A percentile compares a stretch with the other conserved stretches of the same genome.
These are phyloP conservation scores for Atkinsonella hypoxylon DNA, from an alignment of 2,329 filamentous ascomycete genomes.

Conservation along the genomic window DNA sequence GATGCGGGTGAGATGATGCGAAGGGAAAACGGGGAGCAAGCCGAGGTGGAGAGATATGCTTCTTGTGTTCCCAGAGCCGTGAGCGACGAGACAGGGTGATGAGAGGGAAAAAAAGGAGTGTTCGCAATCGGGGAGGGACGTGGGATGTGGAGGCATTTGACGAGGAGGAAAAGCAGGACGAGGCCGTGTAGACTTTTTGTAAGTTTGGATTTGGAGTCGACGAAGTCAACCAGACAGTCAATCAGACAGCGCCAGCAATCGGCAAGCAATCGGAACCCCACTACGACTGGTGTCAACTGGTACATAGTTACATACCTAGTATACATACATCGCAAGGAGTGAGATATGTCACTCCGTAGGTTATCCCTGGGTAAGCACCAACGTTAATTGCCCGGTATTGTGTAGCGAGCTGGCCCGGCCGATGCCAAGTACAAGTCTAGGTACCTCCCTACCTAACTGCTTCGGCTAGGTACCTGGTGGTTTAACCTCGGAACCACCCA, in stretches of 20 bases:
- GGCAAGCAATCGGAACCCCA: no score
- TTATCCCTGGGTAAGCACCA: no score
- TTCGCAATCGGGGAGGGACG: neutral
- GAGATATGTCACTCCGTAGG: no score
- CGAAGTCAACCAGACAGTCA: neutral
- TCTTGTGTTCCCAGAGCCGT: neutral
- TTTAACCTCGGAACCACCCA: neutral
- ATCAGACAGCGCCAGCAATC: no score
- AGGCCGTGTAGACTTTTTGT: slow-evolving; percentile 1
- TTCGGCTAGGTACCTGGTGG: no score
- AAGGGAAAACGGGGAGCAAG: neutral
- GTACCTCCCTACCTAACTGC: no score
- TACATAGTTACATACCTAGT: no score
- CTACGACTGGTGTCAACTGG: no score
- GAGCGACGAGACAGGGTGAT: neutral
- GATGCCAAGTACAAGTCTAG: no score
- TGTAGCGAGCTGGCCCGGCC: no score
- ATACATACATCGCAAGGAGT: no score
- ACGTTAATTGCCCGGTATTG: no score
- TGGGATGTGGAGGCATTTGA: neutral
- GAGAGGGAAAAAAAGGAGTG: neutral
- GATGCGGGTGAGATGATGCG: neutral
- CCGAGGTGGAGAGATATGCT: neutral
- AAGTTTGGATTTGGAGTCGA: neutral
- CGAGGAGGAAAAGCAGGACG: neutral